Base-by-base conservation (phyloP, 345 rosid genomes). In the Populus nigra region DNA sequence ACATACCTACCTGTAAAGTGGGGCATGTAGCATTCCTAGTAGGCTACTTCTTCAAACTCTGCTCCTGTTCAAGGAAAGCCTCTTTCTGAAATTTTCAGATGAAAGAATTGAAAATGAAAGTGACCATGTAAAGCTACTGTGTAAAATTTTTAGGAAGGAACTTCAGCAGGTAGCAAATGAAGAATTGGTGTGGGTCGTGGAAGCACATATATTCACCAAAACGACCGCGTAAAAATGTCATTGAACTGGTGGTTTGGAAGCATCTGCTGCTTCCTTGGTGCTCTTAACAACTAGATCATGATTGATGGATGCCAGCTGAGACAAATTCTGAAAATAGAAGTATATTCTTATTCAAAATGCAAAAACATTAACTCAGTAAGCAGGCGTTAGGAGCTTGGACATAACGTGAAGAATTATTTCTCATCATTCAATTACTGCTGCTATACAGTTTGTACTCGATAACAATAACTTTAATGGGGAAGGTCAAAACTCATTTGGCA, bases 271-370 rank as follows among this genome's bases (percentile, higher is more conserved):
- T 71, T 90, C 94, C 79, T 80, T 86, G 17, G 86, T 74, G 78
- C 80, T 89, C 89, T 87, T 92, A 50, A 87, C 75, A 25, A 91
- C 88, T 85, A 90, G 72, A 78, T 96, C 99, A 67, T 90, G 92
- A 86, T 96, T 96, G 76, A 96, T 93, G 20, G 96, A 93, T 78
- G 97, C 98, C 79, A 96, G 76, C 88, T 93, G 98, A 25, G 98
- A 87, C 79, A 95, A 86, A 82, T 95, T 95, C 98, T 95, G 90
- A 43, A 35, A 67, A 67, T 25, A 75, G 9, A 79, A 55, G 43
- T 9, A 69, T 53, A 17, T 63, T 66, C 47, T 12, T 36, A 61
- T 39, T 59, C 23, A 27, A 39, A 39, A 7, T 39, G 43, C 43
- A 33, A 33, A 33, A 39, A 39, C 7, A 39, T 7, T 39, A 39